These are phyloP conservation scores for Pseudogymnoascus sp. DNA, from an alignment of 2,329 filamentous ascomycete genomes.

Conservation along the genomic window DNA sequence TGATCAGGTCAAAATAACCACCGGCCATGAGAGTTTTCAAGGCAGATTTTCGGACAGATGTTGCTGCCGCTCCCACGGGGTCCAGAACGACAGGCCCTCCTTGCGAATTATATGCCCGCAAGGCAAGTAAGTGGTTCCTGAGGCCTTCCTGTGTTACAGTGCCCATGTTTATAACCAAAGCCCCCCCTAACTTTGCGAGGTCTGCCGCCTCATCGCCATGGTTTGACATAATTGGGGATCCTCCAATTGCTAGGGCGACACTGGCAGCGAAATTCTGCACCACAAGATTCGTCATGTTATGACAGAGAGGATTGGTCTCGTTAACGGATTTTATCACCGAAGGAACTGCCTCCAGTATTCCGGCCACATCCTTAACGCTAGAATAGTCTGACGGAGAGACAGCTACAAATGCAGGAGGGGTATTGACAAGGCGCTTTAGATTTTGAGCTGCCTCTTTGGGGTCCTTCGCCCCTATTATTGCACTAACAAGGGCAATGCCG, in stretches of 20 bases:
- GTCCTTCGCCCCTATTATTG: slow-evolving; percentile 66
- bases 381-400: slow-evolving; percentile 14
- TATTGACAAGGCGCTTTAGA: slow-evolving; percentile 47
- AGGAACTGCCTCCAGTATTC: slow-evolving; percentile 18
- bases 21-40: slow-evolving; percentile 61
- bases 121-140: slow-evolving; percentile 61
- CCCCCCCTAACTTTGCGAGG: slow-evolving; percentile 66
- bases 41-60: slow-evolving; percentile 60
- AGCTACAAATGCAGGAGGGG: slow-evolving; percentile 23
- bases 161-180: slow-evolving; percentile 90
- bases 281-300: slow-evolving; percentile 97
- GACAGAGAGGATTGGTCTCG: slow-evolving; percentile 60
- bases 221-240: slow-evolving; percentile 90
- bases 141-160: slow-evolving; percentile 73
- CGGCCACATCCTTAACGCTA: slow-evolving; percentile 17
- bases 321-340: slow-evolving; percentile 53
- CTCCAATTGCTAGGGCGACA: slow-evolving; percentile 74
- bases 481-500: slow-evolving; percentile 83
- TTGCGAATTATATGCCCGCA: slow-evolving; percentile 71
- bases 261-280: slow-evolving; percentile 95
- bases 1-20: slow-evolving; percentile 81
- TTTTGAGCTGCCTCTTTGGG: slow-evolving; percentile 54
- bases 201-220: slow-evolving; percentile 75
- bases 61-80: slow-evolving; percentile 85
- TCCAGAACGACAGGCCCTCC: slow-evolving; percentile 75